Conservation (phyloP, 257 asterid species). For the Penstemon newberryi region DNA sequence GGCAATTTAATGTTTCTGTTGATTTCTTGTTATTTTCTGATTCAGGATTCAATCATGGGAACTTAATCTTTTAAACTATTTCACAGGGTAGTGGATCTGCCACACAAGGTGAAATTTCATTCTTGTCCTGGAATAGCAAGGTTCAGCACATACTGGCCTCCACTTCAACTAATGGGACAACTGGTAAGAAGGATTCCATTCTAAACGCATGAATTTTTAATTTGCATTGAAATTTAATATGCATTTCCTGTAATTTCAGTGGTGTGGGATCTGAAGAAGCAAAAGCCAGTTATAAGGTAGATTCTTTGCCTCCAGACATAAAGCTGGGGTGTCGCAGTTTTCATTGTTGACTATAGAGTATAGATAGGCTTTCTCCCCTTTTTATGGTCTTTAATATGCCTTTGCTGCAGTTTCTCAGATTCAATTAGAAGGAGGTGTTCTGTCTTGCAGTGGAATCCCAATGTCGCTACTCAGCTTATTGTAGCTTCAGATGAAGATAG, state of each 20-base stretch:
- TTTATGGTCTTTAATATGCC: conserved; percentile 24
- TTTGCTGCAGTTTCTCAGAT: conserved; percentile 75
- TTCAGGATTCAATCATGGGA: background rate
- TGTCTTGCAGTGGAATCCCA: conserved; percentile 98
- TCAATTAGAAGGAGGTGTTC: conserved; percentile 84
- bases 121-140: conserved; percentile 60
- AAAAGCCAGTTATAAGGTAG: conserved; percentile 91
- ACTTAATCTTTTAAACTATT: conserved; percentile 4
- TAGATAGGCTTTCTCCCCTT: background rate
- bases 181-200: conserved; percentile 39
- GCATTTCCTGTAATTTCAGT: conserved; percentile 47
- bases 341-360: background rate
- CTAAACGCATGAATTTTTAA: conserved; percentile 7
- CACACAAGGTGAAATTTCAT: conserved; percentile 66
- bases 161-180: conserved; percentile 63
- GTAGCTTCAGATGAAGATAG: conserved; percentile 97
- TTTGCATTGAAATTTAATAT: conserved; percentile 7
- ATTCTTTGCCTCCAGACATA: conserved; percentile 3
- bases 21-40: background rate
- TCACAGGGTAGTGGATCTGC: conserved; percentile 63
- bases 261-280: conserved; percentile 96
- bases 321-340: conserved; percentile 21
- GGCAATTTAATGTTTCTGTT: background rate
- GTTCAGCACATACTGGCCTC: conserved; percentile 62
- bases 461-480: conserved; percentile 82